Base-by-base conservation (phyloP, 2,329 filamentous ascomycete genomes). In the Neonectria sp. region DNA sequence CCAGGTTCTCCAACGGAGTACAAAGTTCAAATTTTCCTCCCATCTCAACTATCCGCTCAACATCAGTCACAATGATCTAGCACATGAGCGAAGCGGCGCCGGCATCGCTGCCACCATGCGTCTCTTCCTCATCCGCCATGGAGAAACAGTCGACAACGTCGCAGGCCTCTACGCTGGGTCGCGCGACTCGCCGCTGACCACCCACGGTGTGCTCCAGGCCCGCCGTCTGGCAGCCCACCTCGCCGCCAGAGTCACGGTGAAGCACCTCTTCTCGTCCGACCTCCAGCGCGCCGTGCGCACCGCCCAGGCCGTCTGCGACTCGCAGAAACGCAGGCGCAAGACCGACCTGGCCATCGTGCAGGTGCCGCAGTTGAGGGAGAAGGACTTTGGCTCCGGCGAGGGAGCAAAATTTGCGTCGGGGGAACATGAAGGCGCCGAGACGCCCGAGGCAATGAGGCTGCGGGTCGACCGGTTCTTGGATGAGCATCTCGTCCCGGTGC, bases 141-240 rank as follows among this genome's bases (percentile, higher is more conserved):
- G 92, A 77, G 95, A 97, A 83, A 95, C 94, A 17, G 93, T 97
- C 71, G 93, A 97, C 82, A 97, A 97, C 79, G 92, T 96, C 65
- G 92, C 92, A 46, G 88, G 91, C 61, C 82, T 93, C 67, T 95
- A 93, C 59, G 95, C 95, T 73, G 95, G 95, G 67, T 89, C 90
- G 58, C 92, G 90, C 79, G 93, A 97, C 81, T 95, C 94, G 2
- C 84, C 89, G 46, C 85, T 97, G 73, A 97, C 95, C 27, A 91
- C 90, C 70, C 93, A 97, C 81, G 95, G 95, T 63, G 87, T 92
- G 58, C 86, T 95, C 55, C 95, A 97, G 80, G 90, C 93, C n/a
- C 88, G 86, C 51, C 89, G 90, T 33, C 86, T 97, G 1, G 94
- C 89, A 31, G 79, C 86, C 17, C 86, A 93, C 74, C 87, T 97